These are phyloP conservation scores for Knoxia roxburghii DNA, from an alignment of 257 asterid genomes.

Conservation along the genomic window DNA sequence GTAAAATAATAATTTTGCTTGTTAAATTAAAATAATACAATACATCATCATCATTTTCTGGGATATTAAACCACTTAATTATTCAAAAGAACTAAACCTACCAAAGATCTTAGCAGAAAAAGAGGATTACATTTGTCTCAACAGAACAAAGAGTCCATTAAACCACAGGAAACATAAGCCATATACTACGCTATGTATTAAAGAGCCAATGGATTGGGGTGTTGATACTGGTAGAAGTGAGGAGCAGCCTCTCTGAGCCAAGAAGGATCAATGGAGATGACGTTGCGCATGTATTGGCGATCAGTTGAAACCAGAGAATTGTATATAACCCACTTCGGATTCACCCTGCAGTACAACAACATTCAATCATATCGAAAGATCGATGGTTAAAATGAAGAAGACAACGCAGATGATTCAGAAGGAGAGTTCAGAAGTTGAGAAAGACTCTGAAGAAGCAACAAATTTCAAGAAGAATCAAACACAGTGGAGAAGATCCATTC, in stretches of 20 bases:
- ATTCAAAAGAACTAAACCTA: too few relatives aligned
- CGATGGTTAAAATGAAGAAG: background rate
- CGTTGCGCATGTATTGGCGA: conserved; percentile 90
- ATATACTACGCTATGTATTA: conserved; percentile 17
- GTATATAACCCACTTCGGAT: conserved; percentile 88
- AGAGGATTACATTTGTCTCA: too few relatives aligned
- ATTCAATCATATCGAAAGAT: background rate
- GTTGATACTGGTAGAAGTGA: conserved; percentile 68
- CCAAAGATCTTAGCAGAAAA: background rate
- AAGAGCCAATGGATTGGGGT: conserved; percentile 36
- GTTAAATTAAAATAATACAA: too few relatives aligned
- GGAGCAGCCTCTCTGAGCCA: conserved; percentile 94
- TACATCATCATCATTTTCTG: too few relatives aligned
- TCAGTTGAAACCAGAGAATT: conserved; percentile 91
- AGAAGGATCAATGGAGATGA: conserved; percentile 74
- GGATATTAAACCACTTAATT: too few relatives aligned
- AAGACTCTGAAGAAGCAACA: background rate
- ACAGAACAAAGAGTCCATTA: background rate
- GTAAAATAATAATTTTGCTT: too few relatives aligned
- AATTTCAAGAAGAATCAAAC: background rate
- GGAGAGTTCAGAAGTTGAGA: background rate
- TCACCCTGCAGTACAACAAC: conserved; percentile 48
- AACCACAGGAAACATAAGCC: background rate
- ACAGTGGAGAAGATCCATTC: background rate
- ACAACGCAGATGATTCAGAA: background rate